Conservation (phyloP, 176 grass and related monocot species). For the Musa beccarii region DNA sequence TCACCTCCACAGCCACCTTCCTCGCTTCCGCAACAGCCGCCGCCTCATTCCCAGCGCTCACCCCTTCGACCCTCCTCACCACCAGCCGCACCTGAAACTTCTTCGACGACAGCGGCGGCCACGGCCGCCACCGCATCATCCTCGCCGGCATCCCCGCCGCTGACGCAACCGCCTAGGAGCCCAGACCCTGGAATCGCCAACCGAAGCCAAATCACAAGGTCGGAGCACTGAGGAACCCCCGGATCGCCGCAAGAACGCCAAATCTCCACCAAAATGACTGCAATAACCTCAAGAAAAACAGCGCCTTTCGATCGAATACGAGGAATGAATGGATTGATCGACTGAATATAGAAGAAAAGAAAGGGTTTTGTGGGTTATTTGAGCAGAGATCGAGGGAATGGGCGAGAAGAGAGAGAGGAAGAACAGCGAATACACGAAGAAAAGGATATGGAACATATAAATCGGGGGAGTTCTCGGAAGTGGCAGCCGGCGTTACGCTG, state of each 20-base stretch:
- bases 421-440: background rate
- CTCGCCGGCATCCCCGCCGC: constrained; percentile 36
- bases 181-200: background rate
- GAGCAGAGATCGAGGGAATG: background rate
- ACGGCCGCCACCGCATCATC: constrained; percentile 84
- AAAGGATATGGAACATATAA: background rate
- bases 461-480: background rate
- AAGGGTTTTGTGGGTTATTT: background rate
- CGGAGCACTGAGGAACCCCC: background rate
- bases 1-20: constrained; percentile 42
- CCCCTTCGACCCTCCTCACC: constrained; percentile 51
- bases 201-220: background rate
- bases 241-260: background rate
- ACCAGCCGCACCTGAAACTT: constrained; percentile 58
- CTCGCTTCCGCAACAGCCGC: constrained; percentile 8
- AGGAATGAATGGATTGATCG: background rate
- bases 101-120: constrained; percentile 46
- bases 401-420: background rate
- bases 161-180: background rate
- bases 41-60: background rate
- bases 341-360: background rate
- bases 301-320: background rate
- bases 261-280: background rate
- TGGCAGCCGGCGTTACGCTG: background rate
- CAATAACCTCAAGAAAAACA: background rate